A percentile compares a stretch with the other conserved stretches of the same genome.
phyloP scores from a whole-genome alignment of 306 rosid genomes.

The Castanea crenata region DNA sequence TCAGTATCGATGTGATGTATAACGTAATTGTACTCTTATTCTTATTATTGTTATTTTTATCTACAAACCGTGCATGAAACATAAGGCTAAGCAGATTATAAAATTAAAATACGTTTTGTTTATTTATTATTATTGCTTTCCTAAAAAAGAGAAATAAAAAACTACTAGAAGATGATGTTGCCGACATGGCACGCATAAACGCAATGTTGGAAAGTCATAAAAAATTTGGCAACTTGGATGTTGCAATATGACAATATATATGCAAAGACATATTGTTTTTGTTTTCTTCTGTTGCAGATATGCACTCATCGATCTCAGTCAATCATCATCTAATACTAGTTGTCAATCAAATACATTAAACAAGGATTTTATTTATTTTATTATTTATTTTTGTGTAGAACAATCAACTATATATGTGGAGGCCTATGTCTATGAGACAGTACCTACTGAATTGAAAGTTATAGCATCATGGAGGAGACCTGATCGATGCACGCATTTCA shows the following conservation, averaged over 20 bases:
- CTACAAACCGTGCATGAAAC: too few relatives aligned
- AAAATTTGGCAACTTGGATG: slow-evolving; percentile 39
- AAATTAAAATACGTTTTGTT: not conserved
- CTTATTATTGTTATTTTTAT: too few relatives aligned
- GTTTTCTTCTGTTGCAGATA: slow-evolving; percentile 45
- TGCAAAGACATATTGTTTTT: slow-evolving; percentile 7
- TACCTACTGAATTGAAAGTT: not conserved
- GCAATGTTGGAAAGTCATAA: slow-evolving; percentile 16
- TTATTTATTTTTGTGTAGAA: not conserved
- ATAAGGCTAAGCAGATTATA: too few relatives aligned
- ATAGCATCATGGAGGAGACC: slow-evolving; percentile 15
- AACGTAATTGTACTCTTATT: too few relatives aligned
- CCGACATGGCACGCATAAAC: slow-evolving; percentile 63
- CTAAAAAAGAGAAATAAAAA: not conserved
- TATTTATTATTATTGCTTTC: not conserved
- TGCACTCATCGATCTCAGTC: slow-evolving; percentile 33
- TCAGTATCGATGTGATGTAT: too few relatives aligned
- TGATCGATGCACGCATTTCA: not conserved
- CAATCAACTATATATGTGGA: not conserved
- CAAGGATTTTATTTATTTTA: not conserved
- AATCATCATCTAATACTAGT: slow-evolving; percentile 24
- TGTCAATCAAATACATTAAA: slow-evolving; percentile 7
- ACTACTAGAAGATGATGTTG: slow-evolving; percentile 30
- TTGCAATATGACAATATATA: slow-evolving; percentile 22
- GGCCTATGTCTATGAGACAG: too few relatives aligned